Base-by-base conservation (phyloP, 2,329 filamentous ascomycete genomes). In the Gnomoniopsis sp. region DNA sequence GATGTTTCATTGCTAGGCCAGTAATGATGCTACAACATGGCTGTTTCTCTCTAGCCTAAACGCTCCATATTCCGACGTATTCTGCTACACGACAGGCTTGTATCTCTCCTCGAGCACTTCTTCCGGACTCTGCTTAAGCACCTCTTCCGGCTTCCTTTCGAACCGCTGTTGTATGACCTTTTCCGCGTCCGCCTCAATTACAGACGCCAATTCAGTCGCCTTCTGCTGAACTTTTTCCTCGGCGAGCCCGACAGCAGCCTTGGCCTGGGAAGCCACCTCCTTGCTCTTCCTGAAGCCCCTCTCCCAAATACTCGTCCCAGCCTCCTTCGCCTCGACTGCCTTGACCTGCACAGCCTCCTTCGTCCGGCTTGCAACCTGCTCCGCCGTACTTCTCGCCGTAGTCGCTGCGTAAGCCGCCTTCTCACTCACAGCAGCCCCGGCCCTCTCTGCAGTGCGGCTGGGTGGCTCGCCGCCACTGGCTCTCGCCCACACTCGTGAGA, bases 81-180 rank as follows among this genome's bases (percentile, higher is more conserved):
- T 76, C 65, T 75, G 73, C 67, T 76, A 64, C 46, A 77, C 75
- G 60, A 81, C 69, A 0, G 77, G 78, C 64, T 69, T 76, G 66
- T 87, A 87, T 65, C 84, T 74, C 68, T 85, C 81, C 51, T 73
- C 76, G 54, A 87, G 70, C 46, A 77, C 74, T 67, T 85, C 79
- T 62, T 82, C 76, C 21, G 81, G 79, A 49, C 75, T 80, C 72
- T 79, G 79, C 60, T 76, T 73, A 63, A 77, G 67, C 55, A 68
- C 68, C 15, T 69, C 67, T 7, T 70, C 69, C 46, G 72, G 66
- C 63, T 74, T 76, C 68, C 79, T 23, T 46, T 60, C 73, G 63
- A 79, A 86, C 52, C 83, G 74, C 71, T 85, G 74, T 57, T 76
- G 72, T 60, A 81, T 71, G 11, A 81, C 82, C 69, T 71, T 76